Evolutionary conservation across 176 grass and related monocot genomes (phyloP), one percentile per base, ranked within the genome.

Genomic region (Stipa capillata): DNA sequence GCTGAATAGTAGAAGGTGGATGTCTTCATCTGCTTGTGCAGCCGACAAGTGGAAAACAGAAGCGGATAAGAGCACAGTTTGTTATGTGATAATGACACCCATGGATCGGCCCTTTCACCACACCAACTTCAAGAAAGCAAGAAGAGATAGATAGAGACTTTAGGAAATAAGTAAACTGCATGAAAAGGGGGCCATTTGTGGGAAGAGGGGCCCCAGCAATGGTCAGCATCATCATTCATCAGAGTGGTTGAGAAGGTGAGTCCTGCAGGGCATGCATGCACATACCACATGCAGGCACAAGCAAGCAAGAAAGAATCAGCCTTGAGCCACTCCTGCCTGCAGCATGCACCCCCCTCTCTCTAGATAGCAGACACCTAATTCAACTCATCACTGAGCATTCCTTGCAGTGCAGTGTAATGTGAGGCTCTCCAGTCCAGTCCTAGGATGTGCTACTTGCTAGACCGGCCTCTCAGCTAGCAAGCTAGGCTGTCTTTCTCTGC

Each of bases 271-370:
- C 77, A 76, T 69, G 82, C 76, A 81, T 33, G 82, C 82, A 82
- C 77, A 64, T 64, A 66, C 23, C 81, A 67, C 53, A 72, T 60
- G 43, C 36, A 80, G 14, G 61, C 65, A 63, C 73, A 59, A 57
- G 39, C 4, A 50, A 36, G 42, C 36, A 48, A 29, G 24, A 39
- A 44, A 73, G 71, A 63, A 72, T 88, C 92, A 89, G 76, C 92
- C 89, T 91, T 84, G 83, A 91, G 85, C 85, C 88, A 88, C 58
- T 83, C 85, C 75, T 69, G 64, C 80, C 76, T 85, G 78, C 78
- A 58, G 57, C 44, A 65, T 14, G 8, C 42, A 33, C 31, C 27
- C n/a, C n/a, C n/a, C n/a, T 49, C 31, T 17, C 32, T 68, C 54
- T 81, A 7, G 24, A 15, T 17, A 6, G 9, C 49, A 50, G 73